A percentile compares a stretch with the other conserved stretches of the same genome.
These are phyloP conservation scores for Adiantum capillusveneris DNA, from an alignment of 75 land plant genomes.

Conservation along the genomic window DNA sequence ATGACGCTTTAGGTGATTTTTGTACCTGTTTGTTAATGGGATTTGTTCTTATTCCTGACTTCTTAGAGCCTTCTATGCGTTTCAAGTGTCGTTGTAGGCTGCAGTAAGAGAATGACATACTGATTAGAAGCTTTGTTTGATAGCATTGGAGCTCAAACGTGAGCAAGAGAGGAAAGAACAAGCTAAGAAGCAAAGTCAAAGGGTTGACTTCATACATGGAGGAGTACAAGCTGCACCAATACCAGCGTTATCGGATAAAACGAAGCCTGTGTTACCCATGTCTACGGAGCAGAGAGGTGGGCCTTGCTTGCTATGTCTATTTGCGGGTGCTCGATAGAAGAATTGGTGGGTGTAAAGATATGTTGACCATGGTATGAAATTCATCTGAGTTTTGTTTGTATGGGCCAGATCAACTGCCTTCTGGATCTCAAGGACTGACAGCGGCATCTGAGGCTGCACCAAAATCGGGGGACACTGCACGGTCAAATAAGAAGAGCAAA, in stretches of 20 bases:
- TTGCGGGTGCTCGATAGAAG: neutral
- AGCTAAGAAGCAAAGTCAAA: conserved; percentile 71
- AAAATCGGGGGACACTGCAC: conserved; percentile 31
- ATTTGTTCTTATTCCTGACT: too few relatives aligned
- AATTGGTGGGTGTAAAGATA: neutral
- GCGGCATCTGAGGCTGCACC: conserved; percentile 23
- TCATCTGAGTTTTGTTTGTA: neutral
- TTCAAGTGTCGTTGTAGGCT: conserved; percentile 9
- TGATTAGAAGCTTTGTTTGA: neutral
- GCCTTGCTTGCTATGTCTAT: neutral
- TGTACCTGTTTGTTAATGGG: too few relatives aligned
- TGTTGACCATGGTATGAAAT: too few relatives aligned
- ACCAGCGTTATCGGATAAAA: conserved; percentile 7
- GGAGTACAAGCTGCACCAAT: conserved; percentile 40
- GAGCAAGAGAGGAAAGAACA: conserved; percentile 79
- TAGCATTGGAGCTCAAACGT: conserved; percentile 69
- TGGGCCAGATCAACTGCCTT: conserved; percentile 13
- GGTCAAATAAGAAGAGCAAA: conserved; percentile 81
- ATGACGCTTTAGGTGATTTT: conserved; percentile 76
- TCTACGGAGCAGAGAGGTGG: conserved; percentile 33
- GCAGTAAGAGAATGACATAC: neutral
- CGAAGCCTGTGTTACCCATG: conserved; percentile 27
- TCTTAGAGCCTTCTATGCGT: too few relatives aligned
- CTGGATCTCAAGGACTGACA: conserved; percentile 11
- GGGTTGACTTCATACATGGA: conserved; percentile 71